Percentiles rank a stretch among this genome's conserved stretches.
Evolutionary conservation across 2,329 filamentous ascomycete genomes (phyloP).

Genomic region (Penicillium sp.): DNA sequence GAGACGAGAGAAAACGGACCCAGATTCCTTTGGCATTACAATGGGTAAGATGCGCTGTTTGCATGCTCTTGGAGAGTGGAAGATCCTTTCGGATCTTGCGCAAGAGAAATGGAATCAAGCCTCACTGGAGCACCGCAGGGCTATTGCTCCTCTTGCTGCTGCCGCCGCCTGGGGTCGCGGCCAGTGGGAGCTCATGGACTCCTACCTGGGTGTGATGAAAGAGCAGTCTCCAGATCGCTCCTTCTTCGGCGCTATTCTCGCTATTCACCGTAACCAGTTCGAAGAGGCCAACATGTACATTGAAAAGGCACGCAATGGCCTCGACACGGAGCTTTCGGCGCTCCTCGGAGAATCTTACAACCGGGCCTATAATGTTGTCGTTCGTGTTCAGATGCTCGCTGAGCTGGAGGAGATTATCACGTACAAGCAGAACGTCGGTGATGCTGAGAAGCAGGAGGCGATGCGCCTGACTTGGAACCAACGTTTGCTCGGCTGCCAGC

Average conservation of each 20-base stretch:
- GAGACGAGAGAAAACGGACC: conserved; percentile 69
- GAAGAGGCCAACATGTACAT: conserved; percentile 84
- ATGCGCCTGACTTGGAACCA: conserved; percentile 96
- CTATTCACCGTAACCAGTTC: conserved; percentile 93
- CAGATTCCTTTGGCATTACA: conserved; percentile 82
- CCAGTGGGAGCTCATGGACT: conserved; percentile 98
- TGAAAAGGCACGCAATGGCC: conserved; percentile 81
- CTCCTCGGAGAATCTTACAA: conserved; percentile 98
- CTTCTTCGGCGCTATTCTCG: conserved; percentile 94
- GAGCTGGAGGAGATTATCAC: conserved; percentile 96
- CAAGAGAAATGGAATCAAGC: conserved; percentile 93
- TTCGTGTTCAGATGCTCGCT: conserved; percentile 97
- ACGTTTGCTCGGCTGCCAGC: conserved; percentile 86
- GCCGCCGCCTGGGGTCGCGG: conserved; percentile 93
- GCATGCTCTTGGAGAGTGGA: conserved; percentile 96
- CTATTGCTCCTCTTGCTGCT: conserved; percentile 88
- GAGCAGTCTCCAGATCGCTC: conserved; percentile 86
- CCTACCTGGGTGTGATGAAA: conserved; percentile 93
- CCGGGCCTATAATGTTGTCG: conserved; percentile 93
- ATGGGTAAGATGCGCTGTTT: conserved; percentile 99
- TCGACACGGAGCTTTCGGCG: conserved; percentile 93
- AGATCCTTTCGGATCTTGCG: conserved; percentile 78
- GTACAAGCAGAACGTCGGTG: conserved; percentile 82
- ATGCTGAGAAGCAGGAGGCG: conserved; percentile 79
- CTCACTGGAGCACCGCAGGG: conserved; percentile 75